Evolutionary conservation across 164 flowering plant species (phyloP), one percentile per base, ranked within the genome.

Genomic region (Saururus chinensis): DNA sequence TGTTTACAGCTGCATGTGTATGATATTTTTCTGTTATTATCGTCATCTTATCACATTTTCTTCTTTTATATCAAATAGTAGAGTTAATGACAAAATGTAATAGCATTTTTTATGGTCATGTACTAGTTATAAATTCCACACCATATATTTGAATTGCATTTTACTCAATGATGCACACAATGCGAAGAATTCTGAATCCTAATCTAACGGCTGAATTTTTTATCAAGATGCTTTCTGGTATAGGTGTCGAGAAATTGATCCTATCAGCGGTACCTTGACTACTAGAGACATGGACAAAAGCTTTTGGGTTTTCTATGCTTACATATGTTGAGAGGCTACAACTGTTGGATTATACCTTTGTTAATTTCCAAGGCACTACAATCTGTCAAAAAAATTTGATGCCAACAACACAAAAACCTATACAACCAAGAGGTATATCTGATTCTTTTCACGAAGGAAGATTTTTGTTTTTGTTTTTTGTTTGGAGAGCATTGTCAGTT

Each of bases 241-340:
- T 95, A 51, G 96, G 92, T 53, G 88, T 91, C 21, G 83, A 88
- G 76, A 83, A 81, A 78, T 62, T 91, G 63, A 69, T 89, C 63
- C 72, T 95, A 75, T 95, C 99, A 52, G 91, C 99, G 51, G 79
- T 77, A 55, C 77, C 82, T 22, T 71, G 70, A 60, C 76, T 82
- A 37, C 64, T 88, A 17, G 67, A 78, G 49, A 74, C 92, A 23
- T 93, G 99, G 99, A 84, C 81, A 17, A 60, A 65, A 51, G 73
- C 91, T 25, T 90, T 93, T 74, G 97, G 96, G 20, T 93, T 87
- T 66, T 71, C 88, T 22, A 60, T 59, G 68, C 75, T 90, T 84
- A 63, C 74, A 11, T 57, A 68, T 19, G 66, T 74, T 1, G 93
- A 93, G 60, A 87, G 84, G 75, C 65, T 77, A 51, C 54, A 82